Base-by-base conservation (phyloP, 768 basidiomycete species). In the Naematelia aurantialba region DNA sequence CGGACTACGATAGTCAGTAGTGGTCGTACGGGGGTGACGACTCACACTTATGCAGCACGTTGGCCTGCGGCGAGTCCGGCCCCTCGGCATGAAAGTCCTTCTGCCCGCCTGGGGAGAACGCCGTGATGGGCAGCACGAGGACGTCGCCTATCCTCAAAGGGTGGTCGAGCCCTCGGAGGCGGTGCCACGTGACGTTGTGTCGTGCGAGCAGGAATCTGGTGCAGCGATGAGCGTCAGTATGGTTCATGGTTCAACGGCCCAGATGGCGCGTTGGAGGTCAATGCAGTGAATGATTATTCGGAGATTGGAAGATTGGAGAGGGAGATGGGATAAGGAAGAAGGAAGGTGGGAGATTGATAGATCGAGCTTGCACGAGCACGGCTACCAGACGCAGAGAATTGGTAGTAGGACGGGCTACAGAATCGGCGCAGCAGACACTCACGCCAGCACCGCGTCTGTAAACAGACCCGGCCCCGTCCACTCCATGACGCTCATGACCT, bases 121-220 rank as follows among this genome's bases (percentile, higher is more conserved):
- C 67, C 1, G 73, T 68, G 47, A 72, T 70, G 42, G 69, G 68
- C 19, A 72, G 56, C 12, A 73, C 58, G 31, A 74, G 22, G 31
- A 76, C 72, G 46, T 78, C 76, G 5, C 76, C 76, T 54, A 78
- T 71, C n/a, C 76, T 56, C 26, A 75, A 22, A 2, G 74, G 72
- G 30, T 63, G 61, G 25, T 68, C 44, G 19, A 68, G 60, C 5
- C 60, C 66, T 14, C 69, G 59, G 12, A 73, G 56, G 12, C 65
- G 45, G 24, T 70, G 63, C 74, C 71, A 73, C 4, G 65, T 62
- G 39, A 75, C 61, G 44, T 71, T 63, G 56, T 72, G 72, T 54
- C 75, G 50, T 1, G 75, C 70, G 24, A 64, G 56, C 19, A 75
- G 61, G 61, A 72, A 76, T 13, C 73, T 74, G 13, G 45, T n/a